Conservation (phyloP, 306 rosid species). For the Castanopsis chinensis region DNA sequence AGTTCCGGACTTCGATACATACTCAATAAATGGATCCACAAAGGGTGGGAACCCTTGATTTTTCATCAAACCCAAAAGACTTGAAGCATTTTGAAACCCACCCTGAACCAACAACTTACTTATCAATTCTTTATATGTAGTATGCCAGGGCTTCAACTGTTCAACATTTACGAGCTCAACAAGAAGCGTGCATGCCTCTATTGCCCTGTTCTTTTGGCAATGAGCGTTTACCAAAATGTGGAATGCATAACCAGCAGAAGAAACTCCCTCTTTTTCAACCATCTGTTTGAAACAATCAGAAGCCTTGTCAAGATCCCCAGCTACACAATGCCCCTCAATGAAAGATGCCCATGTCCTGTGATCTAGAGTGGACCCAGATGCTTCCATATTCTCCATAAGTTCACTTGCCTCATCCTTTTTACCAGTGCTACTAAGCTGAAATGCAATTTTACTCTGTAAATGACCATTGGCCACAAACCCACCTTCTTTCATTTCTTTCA, state of each 20-base stretch:
- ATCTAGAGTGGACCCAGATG: slow-evolving; percentile 40
- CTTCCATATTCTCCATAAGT: slow-evolving; percentile 47
- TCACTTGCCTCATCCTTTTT: slow-evolving; percentile 50
- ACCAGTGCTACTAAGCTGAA: slow-evolving; percentile 47
- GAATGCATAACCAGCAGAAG: no score
- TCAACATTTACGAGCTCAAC: slow-evolving; percentile 37
- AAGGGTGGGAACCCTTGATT: slow-evolving; percentile 67
- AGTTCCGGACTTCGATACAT: slow-evolving; percentile 65
- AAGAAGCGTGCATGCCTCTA: slow-evolving; percentile 57
- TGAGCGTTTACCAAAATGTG: no score
- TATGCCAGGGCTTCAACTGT: slow-evolving; percentile 58
- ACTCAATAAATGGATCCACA: slow-evolving; percentile 57
- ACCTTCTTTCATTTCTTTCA: slow-evolving; percentile 60
- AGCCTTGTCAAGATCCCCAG: slow-evolving; percentile 64
- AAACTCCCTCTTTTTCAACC: no score
- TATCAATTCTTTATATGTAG: slow-evolving; percentile 62
- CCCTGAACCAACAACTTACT: slow-evolving; percentile 49
- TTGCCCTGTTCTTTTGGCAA: slow-evolving; percentile 12
- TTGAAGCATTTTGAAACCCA: slow-evolving; percentile 62
- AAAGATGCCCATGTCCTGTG: slow-evolving; percentile 55
- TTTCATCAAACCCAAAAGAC: slow-evolving; percentile 64
- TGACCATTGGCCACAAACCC: slow-evolving; percentile 50
- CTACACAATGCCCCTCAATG: slow-evolving; percentile 58
- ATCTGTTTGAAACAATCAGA: slow-evolving; percentile 46
- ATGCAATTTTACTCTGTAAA: slow-evolving; percentile 51